Base-by-base conservation (phyloP, 2,329 filamentous ascomycete genomes). In the Pseudopithomyces maydicus region DNA sequence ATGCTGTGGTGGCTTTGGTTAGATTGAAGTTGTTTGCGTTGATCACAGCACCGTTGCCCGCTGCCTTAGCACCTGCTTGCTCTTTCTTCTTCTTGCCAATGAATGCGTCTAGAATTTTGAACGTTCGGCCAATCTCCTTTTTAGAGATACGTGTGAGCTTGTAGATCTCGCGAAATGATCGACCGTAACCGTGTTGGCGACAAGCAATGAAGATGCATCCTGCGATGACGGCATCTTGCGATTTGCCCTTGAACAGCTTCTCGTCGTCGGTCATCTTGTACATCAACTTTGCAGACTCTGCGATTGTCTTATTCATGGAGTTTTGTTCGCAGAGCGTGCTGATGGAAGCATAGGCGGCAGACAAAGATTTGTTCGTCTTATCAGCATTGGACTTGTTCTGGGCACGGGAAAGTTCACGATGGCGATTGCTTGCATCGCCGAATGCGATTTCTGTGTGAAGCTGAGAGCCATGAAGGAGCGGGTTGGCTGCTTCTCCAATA, bases 151-250 rank as follows among this genome's bases (percentile, higher is more conserved):
- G 91, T 8, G 95, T 99, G 74, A 98, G 83, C 59, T 92, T 89
- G 79, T 91, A 96, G 69, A 99, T 95, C 76, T 99, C 96, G 47
- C 90, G 88, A 80, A 99, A 99, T 3, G 92, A 96, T 64, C 95
- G 90, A 4, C 91, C 89, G 29, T 93, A 89, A 59, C 88, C 86
- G 72, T 91, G 90, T 77, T 97, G 92, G 43, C 95, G 92, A 75
- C 94, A 98, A 39, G 95, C 92, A 68, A 99, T 94, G 81, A 99
- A 98, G 77, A 99, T 95, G 78, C 93, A 97, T 6, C 93, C 92
- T 5, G 95, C 95, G 65, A 98, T 94, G 65, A 99, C 90, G 54
- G 91, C 91, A 67, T 98, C 94, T 72, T 93, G 90, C 0, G 91
- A 90, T 79, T 99, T 99, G 73, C 93, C 93, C 80, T 97, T 97